Evolutionary conservation across 768 basidiomycete genomes (phyloP), one percentile per base, ranked within the genome.

Genomic region (Russula emetica): DNA sequence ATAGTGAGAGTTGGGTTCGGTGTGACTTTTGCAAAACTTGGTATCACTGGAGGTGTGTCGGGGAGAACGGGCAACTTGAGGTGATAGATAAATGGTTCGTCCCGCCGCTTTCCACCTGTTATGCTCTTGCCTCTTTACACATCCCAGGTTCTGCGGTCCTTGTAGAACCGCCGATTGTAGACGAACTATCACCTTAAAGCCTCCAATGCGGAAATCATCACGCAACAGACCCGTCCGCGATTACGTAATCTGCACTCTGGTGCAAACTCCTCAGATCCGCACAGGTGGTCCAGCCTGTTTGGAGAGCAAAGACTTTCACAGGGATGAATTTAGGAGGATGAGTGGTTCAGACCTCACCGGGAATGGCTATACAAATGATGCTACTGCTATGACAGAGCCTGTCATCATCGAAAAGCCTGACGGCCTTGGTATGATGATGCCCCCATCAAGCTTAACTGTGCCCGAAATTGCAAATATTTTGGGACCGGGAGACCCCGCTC

Each of bases 371-470:
- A 87, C 65, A 79, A n/a, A 73, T 18, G 88, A 92, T 69, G 81
- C 85, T 30, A 78, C 74, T 58, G 92, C 92, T 5, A 83, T 92
- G 85, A 82, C 74, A 53, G 92, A 94, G 67, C 94, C 94, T 1
- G 81, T 97, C 64, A 76, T 98, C 32, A 83, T 98, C 55, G 86
- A 88, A 73, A 74, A 78, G 8, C 84, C 88, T 2, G 88, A 91
- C 16, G 88, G 91, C 7, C 76, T 98, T 50, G 95, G 94, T 11
- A 93, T 98, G 86, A 86, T 85, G 72, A 91, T 98, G 87, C 95
- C 95, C 2, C 74, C 80, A 2, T 67, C 74, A 10, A 79, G 83
- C 60, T 83, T 95, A 60, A 87, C 85, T 0, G 90, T 97, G 45
- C 79, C 83, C 60, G 87, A 94, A 72, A 87, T 98, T 2, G 92